Percentiles rank a stretch among this genome's conserved stretches.
Evolutionary conservation across 2,329 filamentous ascomycete genomes (phyloP).

Genomic region (Aureobasidium leucospermi): DNA sequence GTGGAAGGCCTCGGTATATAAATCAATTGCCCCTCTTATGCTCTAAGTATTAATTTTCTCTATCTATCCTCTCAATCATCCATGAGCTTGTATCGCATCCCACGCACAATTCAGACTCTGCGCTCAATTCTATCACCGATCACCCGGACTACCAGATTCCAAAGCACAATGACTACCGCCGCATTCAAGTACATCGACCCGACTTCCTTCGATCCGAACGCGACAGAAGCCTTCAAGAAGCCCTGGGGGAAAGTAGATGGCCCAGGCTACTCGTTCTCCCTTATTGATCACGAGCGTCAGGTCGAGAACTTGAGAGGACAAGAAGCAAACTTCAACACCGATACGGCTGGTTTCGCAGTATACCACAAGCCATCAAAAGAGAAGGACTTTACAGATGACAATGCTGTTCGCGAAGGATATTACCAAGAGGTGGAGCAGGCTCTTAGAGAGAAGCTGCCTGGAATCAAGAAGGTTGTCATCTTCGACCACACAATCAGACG

Average conservation of each 20-base stretch:
- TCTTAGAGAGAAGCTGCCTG: conserved; percentile 47
- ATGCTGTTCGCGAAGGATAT: conserved; percentile 48
- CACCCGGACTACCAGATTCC: background rate
- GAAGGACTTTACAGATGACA: conserved; percentile 50
- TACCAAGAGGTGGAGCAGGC: conserved; percentile 56
- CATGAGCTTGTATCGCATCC: conserved; percentile 4
- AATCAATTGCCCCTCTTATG: background rate
- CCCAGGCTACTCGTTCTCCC: conserved; percentile 47
- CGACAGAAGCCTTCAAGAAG: conserved; percentile 37
- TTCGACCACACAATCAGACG: conserved; percentile 67
- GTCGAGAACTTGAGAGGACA: conserved; percentile 51
- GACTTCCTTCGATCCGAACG: conserved; percentile 27
- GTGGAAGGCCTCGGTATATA: background rate
- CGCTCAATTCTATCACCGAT: background rate
- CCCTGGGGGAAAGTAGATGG: conserved; percentile 61
- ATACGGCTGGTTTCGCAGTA: conserved; percentile 53
- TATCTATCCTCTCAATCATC: background rate
- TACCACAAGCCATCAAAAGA: conserved; percentile 47
- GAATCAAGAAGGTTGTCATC: conserved; percentile 55
- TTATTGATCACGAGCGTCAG: conserved; percentile 38
- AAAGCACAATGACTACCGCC: conserved; percentile 48
- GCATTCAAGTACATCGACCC: conserved; percentile 56
- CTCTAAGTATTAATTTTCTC: background rate
- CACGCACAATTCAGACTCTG: background rate
- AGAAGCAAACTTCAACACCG: conserved; percentile 45